Evolutionary conservation across 1,139 yeast genomes (phyloP).

Genomic region (Yamadazyma membranifaciens): DNA sequence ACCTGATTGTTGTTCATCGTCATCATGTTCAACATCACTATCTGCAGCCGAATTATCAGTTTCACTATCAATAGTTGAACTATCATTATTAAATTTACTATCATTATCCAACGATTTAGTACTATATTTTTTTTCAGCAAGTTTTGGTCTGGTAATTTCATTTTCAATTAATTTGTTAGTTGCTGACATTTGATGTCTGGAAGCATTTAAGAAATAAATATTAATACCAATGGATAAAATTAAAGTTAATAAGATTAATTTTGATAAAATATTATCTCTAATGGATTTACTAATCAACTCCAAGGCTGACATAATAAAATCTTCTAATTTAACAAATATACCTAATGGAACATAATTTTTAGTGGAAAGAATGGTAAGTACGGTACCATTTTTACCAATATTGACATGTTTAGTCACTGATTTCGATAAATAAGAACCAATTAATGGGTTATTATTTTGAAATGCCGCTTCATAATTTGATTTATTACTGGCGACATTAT

Average conservation of each 20-base stretch:
- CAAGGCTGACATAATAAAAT: constrained; percentile 50
- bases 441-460: background rate
- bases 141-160: constrained; percentile 33
- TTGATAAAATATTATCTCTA: constrained; percentile 78
- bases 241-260: constrained; percentile 70
- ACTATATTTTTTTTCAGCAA: constrained; percentile 1
- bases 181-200: constrained; percentile 55
- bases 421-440: constrained; percentile 30
- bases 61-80: constrained; percentile 10
- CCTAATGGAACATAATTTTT: constrained; percentile 71
- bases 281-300: constrained; percentile 69
- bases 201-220: constrained; percentile 77
- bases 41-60: constrained; percentile 11
- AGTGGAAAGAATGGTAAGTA: constrained; percentile 68
- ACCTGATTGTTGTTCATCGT: constrained; percentile 14
- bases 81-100: constrained; percentile 7
- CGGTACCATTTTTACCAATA: constrained; percentile 47
- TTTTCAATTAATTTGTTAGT: constrained; percentile 44
- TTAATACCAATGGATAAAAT: constrained; percentile 78
- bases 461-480: constrained; percentile 3
- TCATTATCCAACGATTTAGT: constrained; percentile 6
- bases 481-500: constrained; percentile 33
- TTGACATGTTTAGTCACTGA: constrained; percentile 42
- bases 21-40: constrained; percentile 11
- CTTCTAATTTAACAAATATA: constrained; percentile 64